Conservation (phyloP, 805 yeast species). For the Cyberlindnera mrakii region DNA sequence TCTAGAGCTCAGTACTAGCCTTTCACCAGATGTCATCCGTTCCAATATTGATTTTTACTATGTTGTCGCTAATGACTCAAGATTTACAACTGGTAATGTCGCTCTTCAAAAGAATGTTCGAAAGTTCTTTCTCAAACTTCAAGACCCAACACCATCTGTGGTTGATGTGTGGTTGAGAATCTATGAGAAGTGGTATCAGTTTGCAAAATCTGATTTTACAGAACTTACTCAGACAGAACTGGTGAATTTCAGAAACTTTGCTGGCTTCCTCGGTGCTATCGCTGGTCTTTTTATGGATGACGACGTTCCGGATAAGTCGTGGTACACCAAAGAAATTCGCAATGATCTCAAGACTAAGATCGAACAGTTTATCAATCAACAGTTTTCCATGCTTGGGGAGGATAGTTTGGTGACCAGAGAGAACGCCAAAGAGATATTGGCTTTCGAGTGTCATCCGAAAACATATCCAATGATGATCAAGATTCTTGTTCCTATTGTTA, state of each 20-base stretch:
- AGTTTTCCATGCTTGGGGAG: constrained; percentile 42
- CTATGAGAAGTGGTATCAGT: constrained; percentile 41
- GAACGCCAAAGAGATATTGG: constrained; percentile 63
- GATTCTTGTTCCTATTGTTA: constrained; percentile 35
- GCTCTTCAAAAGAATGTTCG: constrained; percentile 68
- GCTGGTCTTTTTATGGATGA: constrained; percentile 53
- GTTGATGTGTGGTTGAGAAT: constrained; percentile 38
- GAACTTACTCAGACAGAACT: constrained; percentile 30
- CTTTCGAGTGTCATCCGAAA: constrained; percentile 57
- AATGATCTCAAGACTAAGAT: constrained; percentile 31
- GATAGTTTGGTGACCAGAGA: constrained; percentile 55
- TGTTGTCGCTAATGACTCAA: constrained; percentile 45
- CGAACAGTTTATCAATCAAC: constrained; percentile 44
- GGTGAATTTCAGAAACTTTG: constrained; percentile 53
- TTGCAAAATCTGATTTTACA: constrained; percentile 18
- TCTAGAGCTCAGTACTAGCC: constrained; percentile 15
- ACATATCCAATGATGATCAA: constrained; percentile 44
- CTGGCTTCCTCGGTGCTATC: constrained; percentile 67
- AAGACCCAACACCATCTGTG: constrained; percentile 29
- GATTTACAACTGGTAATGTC: constrained; percentile 60
- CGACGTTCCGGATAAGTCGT: constrained; percentile 13
- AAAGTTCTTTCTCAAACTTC: constrained; percentile 26
- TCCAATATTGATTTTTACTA: constrained; percentile 33
- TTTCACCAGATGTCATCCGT: constrained; percentile 4
- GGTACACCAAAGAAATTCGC: constrained; percentile 17